Evolutionary conservation across 2,329 filamentous ascomycete genomes (phyloP), one percentile per base, ranked within the genome.

Genomic region (Hypoxylon sp.): DNA sequence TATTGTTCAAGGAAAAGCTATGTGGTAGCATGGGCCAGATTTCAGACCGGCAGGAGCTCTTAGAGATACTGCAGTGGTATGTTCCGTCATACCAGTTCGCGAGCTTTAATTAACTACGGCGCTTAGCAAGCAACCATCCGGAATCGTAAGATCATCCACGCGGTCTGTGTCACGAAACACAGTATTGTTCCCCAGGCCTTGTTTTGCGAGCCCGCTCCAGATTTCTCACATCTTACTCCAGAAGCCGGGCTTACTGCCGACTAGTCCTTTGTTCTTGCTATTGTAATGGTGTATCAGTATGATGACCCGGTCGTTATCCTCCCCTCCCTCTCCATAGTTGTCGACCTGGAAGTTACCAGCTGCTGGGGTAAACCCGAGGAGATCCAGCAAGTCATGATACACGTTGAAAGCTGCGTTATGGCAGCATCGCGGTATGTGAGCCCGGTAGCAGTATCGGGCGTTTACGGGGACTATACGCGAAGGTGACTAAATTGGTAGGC

Each of bases 321-420:
- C 41, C 10, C 85, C 86, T 3, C 85, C 84, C 37, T 77, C 72
- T 34, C 79, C 81, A 61, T 83, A 79, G 77, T 87, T 87, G 76
- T 85, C 82, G 50, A 74, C 69, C 74, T 88, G 80, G 72, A 87
- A 88, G 75, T 88, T 88, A 6, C 85, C 85, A 0, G 85, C 84
- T 0, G 68, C 72, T 72, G 88, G 85, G 24, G 77, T 83, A 73
- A 88, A 88, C 4, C 85, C 85, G 0, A 88, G 80, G 4, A 75
- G 70, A 68, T 87, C 82, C 6, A 88, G 78, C 0, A 88, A 71
- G 58, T 88, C 86, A 68, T 88, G 85, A 74, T 84, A 87, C 41
- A 77, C 79, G 77, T 88, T 87, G 39, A 88, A 2, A 87, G 79
- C 73, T 88, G 85, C 0, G 84, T 81, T 50, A 85, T 76, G 0